phyloP scores from a whole-genome alignment of 805 yeast species.

The Wickerhamomyces alni region DNA sequence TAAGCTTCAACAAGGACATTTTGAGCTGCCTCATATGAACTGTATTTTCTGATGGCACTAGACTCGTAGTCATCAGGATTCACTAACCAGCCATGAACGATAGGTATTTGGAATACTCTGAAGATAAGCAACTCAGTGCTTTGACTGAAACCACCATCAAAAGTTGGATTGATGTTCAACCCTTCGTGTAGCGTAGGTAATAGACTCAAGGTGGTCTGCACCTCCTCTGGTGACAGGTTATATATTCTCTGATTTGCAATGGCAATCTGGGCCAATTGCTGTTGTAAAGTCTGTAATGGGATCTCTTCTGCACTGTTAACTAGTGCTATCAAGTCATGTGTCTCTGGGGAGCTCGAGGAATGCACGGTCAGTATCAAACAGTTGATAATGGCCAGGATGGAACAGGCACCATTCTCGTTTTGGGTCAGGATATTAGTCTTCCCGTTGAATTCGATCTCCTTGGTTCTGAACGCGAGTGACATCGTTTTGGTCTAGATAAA shows the following conservation, averaged over 20 bases:
- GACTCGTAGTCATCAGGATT: constrained; percentile 34
- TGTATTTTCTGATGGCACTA: constrained; percentile 31
- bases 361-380: constrained; percentile 50
- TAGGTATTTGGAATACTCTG: constrained; percentile 46
- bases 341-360: constrained; percentile 17
- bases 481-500: background rate
- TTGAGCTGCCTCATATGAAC: constrained; percentile 56
- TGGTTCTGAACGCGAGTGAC: constrained; percentile 11
- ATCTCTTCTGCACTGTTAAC: constrained; percentile 27
- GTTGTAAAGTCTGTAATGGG: constrained; percentile 36
- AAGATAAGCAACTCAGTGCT: constrained; percentile 54
- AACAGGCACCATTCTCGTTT: constrained; percentile 85
- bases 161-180: constrained; percentile 62
- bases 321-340: constrained; percentile 24
- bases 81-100: constrained; percentile 86
- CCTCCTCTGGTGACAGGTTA: constrained; percentile 25
- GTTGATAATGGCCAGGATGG: constrained; percentile 72
- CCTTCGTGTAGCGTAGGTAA: constrained; percentile 69
- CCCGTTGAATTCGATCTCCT: constrained; percentile 18
- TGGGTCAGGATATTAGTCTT: constrained; percentile 56
- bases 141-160: constrained; percentile 53
- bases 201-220: constrained; percentile 40
- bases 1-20: constrained; percentile 44
- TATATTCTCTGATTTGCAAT: constrained; percentile 26
- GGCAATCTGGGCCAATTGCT: constrained; percentile 44